A percentile compares a stretch with the other conserved stretches of the same genome.
Evolutionary conservation across 2,329 filamentous ascomycete species (phyloP).

Genomic region (Aureobasidium vineae): DNA sequence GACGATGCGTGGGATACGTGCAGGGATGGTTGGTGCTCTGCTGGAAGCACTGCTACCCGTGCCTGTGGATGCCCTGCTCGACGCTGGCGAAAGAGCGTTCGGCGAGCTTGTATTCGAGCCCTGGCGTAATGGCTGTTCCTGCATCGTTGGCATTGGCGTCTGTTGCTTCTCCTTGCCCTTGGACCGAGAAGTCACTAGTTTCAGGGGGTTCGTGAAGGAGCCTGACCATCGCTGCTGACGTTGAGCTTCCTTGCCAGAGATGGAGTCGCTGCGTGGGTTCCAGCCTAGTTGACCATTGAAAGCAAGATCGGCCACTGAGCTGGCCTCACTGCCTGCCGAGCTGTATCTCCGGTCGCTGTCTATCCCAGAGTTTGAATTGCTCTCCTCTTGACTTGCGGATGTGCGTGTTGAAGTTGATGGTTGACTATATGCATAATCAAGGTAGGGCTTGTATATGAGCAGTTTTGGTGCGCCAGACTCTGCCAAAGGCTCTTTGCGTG

Average conservation of each 20-base stretch:
- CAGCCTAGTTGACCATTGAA: constrained; percentile 29
- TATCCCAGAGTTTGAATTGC: background rate
- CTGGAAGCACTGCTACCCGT: background rate
- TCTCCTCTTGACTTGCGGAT: background rate
- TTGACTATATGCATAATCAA: constrained; percentile 14
- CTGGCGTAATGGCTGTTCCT: constrained; percentile 5
- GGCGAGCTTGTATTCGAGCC: constrained; percentile 1
- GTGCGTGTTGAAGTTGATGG: background rate
- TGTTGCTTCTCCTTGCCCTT: constrained; percentile 18
- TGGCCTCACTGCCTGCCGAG: constrained; percentile 25
- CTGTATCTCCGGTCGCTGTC: constrained; percentile 6
- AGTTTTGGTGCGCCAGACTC: background rate
- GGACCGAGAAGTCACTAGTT: background rate
- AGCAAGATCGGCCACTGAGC: constrained; percentile 26
- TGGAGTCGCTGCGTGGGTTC: constrained; percentile 8
- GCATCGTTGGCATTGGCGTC: background rate
- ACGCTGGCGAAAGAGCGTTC: background rate
- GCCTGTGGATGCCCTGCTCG: constrained; percentile 5
- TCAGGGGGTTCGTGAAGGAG: background rate
- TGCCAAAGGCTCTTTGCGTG: background rate
- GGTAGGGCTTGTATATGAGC: constrained; percentile 16
- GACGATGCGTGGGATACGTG: constrained; percentile 33
- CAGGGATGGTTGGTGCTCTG: background rate
- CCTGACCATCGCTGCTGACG: constrained; percentile 21
- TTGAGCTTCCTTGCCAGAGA: background rate